These are phyloP conservation scores for Neoboletus magnificus DNA, from an alignment of 768 basidiomycete species.

Conservation along the genomic window DNA sequence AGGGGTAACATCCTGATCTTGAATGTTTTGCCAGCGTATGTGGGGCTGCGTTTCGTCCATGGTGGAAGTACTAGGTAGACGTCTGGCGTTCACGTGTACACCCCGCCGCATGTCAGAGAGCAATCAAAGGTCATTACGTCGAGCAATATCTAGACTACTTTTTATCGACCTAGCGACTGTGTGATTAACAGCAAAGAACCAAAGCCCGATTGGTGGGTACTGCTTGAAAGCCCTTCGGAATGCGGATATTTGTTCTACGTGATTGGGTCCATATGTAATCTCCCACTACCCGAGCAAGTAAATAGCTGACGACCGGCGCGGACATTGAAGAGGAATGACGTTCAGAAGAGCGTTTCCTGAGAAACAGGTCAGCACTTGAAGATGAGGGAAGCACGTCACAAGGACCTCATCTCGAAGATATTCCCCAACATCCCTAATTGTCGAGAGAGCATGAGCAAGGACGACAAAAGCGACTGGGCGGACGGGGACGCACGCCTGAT, in stretches of 20 bases:
- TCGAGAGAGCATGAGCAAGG: slow-evolving; percentile 3
- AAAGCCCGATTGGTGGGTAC: slow-evolving; percentile 31
- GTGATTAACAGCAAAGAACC: slow-evolving; percentile 40
- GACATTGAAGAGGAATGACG: neutral
- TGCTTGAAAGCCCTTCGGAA: neutral
- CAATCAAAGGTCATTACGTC: neutral
- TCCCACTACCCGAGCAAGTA: slow-evolving; percentile 21
- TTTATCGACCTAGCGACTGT: slow-evolving; percentile 16
- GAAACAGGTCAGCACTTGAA: slow-evolving; percentile 13
- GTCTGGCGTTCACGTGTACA: slow-evolving; percentile 1
- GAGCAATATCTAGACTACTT: slow-evolving; percentile 28
- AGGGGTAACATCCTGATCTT: slow-evolving; percentile 55
- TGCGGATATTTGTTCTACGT: slow-evolving; percentile 1
- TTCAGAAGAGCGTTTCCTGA: slow-evolving; percentile 78
- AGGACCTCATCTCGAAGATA: slow-evolving; percentile 93
- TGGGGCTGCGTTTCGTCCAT: slow-evolving; percentile 41
- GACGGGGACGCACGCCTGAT: slow-evolving; percentile 70
- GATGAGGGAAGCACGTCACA: neutral
- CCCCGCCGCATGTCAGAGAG: neutral
- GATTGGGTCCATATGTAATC: slow-evolving; percentile 7
- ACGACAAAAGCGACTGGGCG: neutral
- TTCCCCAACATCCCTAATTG: slow-evolving; percentile 88
- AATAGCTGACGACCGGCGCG: slow-evolving; percentile 6
- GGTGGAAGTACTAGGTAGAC: slow-evolving; percentile 1
- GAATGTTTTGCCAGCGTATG: slow-evolving; percentile 53